Evolutionary conservation across 106 monocot species (phyloP).

Genomic region (Xerophyta viscosa): DNA sequence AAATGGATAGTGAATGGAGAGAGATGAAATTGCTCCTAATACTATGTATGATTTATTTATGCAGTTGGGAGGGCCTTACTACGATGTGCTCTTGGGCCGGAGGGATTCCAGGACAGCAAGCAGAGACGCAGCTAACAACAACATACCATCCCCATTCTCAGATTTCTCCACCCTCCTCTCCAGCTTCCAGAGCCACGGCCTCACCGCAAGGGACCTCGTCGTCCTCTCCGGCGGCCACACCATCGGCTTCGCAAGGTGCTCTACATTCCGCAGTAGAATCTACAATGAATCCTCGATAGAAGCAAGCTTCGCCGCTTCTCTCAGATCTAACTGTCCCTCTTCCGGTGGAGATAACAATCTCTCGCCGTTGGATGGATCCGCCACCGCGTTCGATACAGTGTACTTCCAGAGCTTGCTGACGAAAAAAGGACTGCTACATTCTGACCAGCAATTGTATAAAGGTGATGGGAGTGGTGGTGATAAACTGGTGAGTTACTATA

Average conservation of each 20-base stretch:
- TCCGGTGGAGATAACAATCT: constrained; percentile 37
- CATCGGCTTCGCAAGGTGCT: constrained; percentile 45
- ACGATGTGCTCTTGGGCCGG: constrained; percentile 61
- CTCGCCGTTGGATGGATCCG: constrained; percentile 30
- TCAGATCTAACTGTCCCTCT: constrained; percentile 29
- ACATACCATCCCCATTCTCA: constrained; percentile 43
- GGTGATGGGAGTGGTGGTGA: constrained; percentile 52
- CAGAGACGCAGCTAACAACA: constrained; percentile 30
- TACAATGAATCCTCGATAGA: constrained; percentile 58
- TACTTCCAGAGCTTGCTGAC: constrained; percentile 39
- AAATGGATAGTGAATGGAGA: no score
- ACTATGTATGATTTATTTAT: constrained; percentile 2
- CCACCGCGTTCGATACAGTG: constrained; percentile 24
- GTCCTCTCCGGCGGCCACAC: constrained; percentile 69
- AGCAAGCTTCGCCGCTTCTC: constrained; percentile 21
- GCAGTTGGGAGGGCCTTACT: constrained; percentile 68
- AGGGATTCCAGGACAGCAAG: constrained; percentile 27
- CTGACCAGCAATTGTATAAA: constrained; percentile 50
- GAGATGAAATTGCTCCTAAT: no score
- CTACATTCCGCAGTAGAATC: constrained; percentile 24
- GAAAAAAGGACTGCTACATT: constrained; percentile 50
- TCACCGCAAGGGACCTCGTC: constrained; percentile 33
- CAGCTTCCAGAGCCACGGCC: constrained; percentile 36
- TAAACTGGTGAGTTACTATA: constrained; percentile 27
- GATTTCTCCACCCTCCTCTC: constrained; percentile 22